Base-by-base conservation (phyloP, 2,329 filamentous ascomycete genomes). In the Diplocarpon rosae region DNA sequence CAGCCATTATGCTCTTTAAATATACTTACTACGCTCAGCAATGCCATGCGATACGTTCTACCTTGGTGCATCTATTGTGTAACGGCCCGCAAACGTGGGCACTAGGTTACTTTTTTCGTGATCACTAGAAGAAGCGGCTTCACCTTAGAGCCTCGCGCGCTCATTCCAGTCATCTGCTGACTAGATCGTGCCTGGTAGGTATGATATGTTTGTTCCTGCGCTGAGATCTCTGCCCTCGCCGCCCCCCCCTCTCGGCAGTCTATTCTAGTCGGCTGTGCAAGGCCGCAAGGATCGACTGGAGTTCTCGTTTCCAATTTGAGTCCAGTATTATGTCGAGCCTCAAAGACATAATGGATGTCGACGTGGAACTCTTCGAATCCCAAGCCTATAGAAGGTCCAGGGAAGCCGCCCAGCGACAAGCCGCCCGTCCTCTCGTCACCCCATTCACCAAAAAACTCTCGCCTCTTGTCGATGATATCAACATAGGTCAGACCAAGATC, bases 341-440 rank as follows among this genome's bases (percentile, higher is more conserved):
- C 51, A 58, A 58, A 52, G 58, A 61, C 52, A 62, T 62, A 42
- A 62, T 62, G 58, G 59, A 62, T 51, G 58, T 61, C 29, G 60
- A 62, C 49, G 58, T 61, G 34, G 59, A 62, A 49, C 59, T 59
- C 39, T 53, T 62, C 27, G 52, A 60, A 37, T 61, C 58, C 44
- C 58, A 61, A 51, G 56, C 57, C 42, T 59, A 58, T 58, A 59
- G 52, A 56, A 60, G 54, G 54, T 52, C 54, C 27, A 53, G 48
- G 49, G 54, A 56, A 52, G 56, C 57, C 49, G 53, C 55, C 34
- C 49, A 54, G 45, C 51, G 53, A 53, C 50, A 56, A 49, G 52
- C 54, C 48, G 54, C 53, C 40, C 54, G 30, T 41, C 46, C 49
- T 40, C 47, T 48, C 36, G 52, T 47, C 47, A 40, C 51, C 38